Base-by-base conservation (phyloP, 2,329 filamentous ascomycete species). In the Fragosphaeria purpurea region DNA sequence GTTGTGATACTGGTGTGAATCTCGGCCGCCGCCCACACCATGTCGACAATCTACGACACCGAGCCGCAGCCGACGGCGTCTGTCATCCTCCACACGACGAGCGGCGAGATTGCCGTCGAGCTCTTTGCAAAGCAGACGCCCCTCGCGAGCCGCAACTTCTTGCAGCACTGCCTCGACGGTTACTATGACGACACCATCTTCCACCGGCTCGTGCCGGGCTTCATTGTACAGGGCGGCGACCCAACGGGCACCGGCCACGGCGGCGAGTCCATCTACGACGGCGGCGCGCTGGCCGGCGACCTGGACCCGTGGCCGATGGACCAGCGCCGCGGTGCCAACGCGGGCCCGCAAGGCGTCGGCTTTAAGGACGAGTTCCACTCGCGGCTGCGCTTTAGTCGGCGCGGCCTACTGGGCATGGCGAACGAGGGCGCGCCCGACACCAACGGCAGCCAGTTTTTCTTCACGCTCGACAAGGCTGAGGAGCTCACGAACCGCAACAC, bases 381-480 rank as follows among this genome's bases (percentile, higher is more conserved):
- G 59, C 79, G 93, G 35, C 73, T 98, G 58, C 94, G 94, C 66
- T 97, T 93, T 73, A 97, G 94, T 60, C 77, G 93, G 45, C 77
- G 93, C 53, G 93, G 93, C 0, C 70, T 97, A 59, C 69, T 98
- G 59, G 93, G 87, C n/a, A 96, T 97, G 89, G 93, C 93, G 33
- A 97, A 97, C 66, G 85, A 86, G 54, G 84, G 89, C 44, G 71
- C 70, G 47, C 77, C 78, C 34, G 76, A 90, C 61, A 86, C 86
- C 50, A 97, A 97, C 69, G 87, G 88, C 37, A 95, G 88, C 65
- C 93, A 98, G 67, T 97, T 97, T 74, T 98, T 98, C 71, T 83
- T 98, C 55, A 97, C 93, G 0, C 70, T 98, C 48, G 89, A 82
- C 56, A 89, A 85, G 62, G 75, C 90, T 31, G 83, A 88, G 32